Evolutionary conservation across 1,284 basidiomycete species (phyloP).

Genomic region (Tylopilus orsonianus): DNA sequence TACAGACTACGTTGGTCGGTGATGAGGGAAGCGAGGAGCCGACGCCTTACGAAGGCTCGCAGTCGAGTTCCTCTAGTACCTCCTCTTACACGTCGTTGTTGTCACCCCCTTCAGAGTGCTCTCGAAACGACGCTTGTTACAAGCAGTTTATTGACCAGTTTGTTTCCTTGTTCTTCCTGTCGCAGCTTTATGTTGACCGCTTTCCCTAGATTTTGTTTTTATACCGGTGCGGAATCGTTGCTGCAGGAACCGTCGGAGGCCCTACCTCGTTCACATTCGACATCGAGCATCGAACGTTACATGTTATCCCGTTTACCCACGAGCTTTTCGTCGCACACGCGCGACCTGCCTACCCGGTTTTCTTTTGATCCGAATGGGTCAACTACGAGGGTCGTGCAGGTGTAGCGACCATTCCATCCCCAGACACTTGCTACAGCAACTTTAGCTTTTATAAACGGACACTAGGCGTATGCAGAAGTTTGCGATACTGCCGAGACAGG

Average conservation of each 20-base stretch:
- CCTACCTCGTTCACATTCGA: conserved; percentile 53
- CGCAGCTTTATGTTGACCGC: conserved; percentile 5
- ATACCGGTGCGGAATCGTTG: conserved; percentile 51
- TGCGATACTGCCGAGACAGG: neutral
- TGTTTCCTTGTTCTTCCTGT: conserved; percentile 27
- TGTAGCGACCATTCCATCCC: neutral
- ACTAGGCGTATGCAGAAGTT: neutral
- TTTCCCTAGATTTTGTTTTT: conserved; percentile 68
- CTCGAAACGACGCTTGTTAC: conserved; percentile 45
- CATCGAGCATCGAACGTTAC: conserved; percentile 54
- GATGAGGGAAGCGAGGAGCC: conserved; percentile 45
- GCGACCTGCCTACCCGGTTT: conserved; percentile 12
- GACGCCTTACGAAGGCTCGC: conserved; percentile 53
- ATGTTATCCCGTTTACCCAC: conserved; percentile 34
- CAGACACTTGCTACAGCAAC: neutral
- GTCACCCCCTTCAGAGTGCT: conserved; percentile 28
- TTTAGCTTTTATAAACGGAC: neutral
- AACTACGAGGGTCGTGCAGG: conserved; percentile 4
- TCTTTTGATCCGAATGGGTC: conserved; percentile 3
- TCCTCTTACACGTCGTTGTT: conserved; percentile 41
- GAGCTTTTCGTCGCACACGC: conserved; percentile 14
- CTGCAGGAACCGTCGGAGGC: conserved; percentile 33
- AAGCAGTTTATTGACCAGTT: conserved; percentile 64
- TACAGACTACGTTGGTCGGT: conserved; percentile 10
- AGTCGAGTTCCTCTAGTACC: conserved; percentile 42